Base-by-base conservation (phyloP, 139 green algal genomes). In the Diplosphaera chodatii region DNA sequence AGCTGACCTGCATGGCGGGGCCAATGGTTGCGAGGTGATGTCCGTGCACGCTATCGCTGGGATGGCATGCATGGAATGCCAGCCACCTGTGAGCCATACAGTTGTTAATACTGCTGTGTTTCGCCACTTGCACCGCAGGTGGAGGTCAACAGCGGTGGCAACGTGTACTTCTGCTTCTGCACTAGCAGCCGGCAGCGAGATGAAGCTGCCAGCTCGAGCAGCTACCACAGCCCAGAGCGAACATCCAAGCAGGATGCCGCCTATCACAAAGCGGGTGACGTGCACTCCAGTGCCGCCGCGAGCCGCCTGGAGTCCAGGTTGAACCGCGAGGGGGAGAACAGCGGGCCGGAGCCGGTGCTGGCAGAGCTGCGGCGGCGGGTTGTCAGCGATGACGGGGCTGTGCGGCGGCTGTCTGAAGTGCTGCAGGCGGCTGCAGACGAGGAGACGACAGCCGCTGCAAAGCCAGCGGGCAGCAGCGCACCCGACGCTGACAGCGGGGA, bases 141-240 rank as follows among this genome's bases (percentile, higher is more conserved):
- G 13, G 85, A 94, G 41, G 78, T 94, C 56, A 92, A 93, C 79
- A 86, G 82, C 30, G 89, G 88, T n/a, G 89, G 89, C 21, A 67
- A 74, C 0, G 85, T 95, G 0, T 84, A 91, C 68, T 93, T 95
- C 78, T 91, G 88, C 71, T 80, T 95, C 48, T 91, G 48, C 48
- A 10, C 13, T 25, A 25, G 25, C 48, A 59, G n/a, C n/a, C n/a
- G n/a, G n/a, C n/a, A n/a, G n/a, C n/a, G n/a, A n/a, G n/a, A n/a
- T n/a, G n/a, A n/a, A n/a, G n/a, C n/a, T n/a, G n/a, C n/a, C n/a
- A n/a, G n/a, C n/a, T n/a, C n/a, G n/a, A n/a, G n/a, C n/a, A n/a
- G n/a, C n/a, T n/a, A n/a, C n/a, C n/a, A n/a, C n/a, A n/a, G n/a
- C n/a, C n/a, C n/a, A n/a, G n/a, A n/a, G n/a, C n/a, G n/a, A n/a